phyloP scores from a whole-genome alignment of 768 basidiomycete species.

The Pisolithus sp. region DNA sequence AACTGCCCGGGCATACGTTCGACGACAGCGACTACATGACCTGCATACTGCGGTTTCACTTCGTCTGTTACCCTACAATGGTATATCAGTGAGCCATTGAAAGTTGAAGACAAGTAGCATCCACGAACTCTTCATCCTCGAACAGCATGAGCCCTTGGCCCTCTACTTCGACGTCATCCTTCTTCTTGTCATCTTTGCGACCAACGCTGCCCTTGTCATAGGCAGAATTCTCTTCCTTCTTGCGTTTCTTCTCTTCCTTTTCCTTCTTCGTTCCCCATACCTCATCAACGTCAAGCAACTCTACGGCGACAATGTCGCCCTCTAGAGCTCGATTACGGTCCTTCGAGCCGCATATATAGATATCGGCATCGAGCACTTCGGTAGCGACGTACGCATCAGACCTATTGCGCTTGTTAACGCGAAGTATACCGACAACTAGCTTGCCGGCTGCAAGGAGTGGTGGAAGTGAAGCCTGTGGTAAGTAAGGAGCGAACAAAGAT shows the following conservation, averaged over 20 bases:
- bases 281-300: conserved; percentile 95
- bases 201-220: conserved; percentile 78
- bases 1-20: conserved; percentile 99
- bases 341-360: conserved; percentile 98
- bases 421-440: conserved; percentile 91
- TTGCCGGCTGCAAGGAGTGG: conserved; percentile 96
- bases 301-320: conserved; percentile 97
- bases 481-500: conserved; percentile 96
- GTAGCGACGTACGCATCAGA: conserved; percentile 99
- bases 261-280: conserved; percentile 99
- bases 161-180: conserved; percentile 99
- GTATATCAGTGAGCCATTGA: conserved; percentile 8
- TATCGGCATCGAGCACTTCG: conserved; percentile 96
- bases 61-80: conserved; percentile 84
- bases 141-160: conserved; percentile 96
- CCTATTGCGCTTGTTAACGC: conserved; percentile 97
- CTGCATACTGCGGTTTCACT: conserved; percentile 95
- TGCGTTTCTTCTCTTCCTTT: conserved; percentile 99
- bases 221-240: conserved; percentile 98
- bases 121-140: conserved; percentile 87
- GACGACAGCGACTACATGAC: conserved; percentile 99
- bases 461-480: conserved; percentile 95
- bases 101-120: background rate
- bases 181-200: conserved; percentile 98
- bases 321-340: conserved; percentile 98